Base-by-base conservation (phyloP, 768 basidiomycete genomes). In the Arthromyces matolae region DNA sequence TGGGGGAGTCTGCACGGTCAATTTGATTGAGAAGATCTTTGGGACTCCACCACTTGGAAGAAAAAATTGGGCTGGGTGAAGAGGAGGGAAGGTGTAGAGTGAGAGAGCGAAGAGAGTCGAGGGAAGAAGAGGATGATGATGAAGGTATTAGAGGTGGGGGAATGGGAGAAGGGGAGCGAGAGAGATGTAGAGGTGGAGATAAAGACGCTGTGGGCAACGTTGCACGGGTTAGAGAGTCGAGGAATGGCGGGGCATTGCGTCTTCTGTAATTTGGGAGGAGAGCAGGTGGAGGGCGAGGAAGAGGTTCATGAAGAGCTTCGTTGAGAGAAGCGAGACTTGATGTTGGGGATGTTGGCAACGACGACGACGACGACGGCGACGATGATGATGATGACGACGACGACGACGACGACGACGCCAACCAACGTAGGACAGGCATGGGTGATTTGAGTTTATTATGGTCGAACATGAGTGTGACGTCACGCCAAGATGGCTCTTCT, bases 131-230 rank as follows among this genome's bases (percentile, higher is more conserved):
- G 5, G 64, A 58, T 2, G 76, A 68, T 9, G 67, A 64, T 2
- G 75, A 75, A 31, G 71, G 66, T 35, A 60, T 67, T 54, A 69
- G 70, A 41, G 69, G 56, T 47, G 70, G 61, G 45, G 61, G 61
- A 42, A 66, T 61, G 42, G 63, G 60, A 37, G 50, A 53, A 52
- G 60, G 43, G 49, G 62, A 31, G 50, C 59, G 36, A 45, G 53
- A 28, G 47, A 49, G 41, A 39, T n/a, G 33, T 22, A 66, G 51
- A 1, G 70, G 57, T 10, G 72, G 73, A 0, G 82, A 79, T 12
- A 85, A 64, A 1, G 81, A 79, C 5, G 81, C 69, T 6, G 79
- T 83, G 20, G 86, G 84, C 20, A 85, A 72, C 0, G 85, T 80
- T 1, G 77, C 71, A 37, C 83, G 77, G 3, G 81, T 75, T 44